phyloP scores from a whole-genome alignment of 2,329 filamentous ascomycete genomes.

The Cladosporium sp. region DNA sequence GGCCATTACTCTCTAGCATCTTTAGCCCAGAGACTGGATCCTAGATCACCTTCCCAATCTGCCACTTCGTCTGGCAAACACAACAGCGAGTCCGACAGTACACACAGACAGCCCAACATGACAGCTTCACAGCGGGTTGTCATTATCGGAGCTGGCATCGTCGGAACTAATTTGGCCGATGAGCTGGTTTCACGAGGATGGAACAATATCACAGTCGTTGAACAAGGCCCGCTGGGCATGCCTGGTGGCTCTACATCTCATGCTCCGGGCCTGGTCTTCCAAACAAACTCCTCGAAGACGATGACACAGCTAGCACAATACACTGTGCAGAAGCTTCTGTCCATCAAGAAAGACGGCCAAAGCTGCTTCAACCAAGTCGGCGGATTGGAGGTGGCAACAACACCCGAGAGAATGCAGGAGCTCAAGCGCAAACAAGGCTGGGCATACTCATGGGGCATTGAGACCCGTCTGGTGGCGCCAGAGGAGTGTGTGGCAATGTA shows the following conservation, averaged over 20 bases:
- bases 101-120: not conserved
- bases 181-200: constrained; percentile 61
- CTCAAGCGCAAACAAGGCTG: constrained; percentile 61
- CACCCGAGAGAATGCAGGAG: constrained; percentile 54
- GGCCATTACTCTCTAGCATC: not conserved
- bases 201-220: constrained; percentile 60
- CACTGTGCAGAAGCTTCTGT: constrained; percentile 57
- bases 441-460: constrained; percentile 58
- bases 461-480: constrained; percentile 48
- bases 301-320: constrained; percentile 59
- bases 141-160: constrained; percentile 61
- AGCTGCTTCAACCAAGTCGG: constrained; percentile 61
- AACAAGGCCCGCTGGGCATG: constrained; percentile 60
- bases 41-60: not conserved
- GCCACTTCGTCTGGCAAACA: not conserved
- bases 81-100: not conserved
- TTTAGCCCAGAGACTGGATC: not conserved
- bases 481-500: constrained; percentile 54
- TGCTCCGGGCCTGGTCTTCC: constrained; percentile 61
- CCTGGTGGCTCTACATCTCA: constrained; percentile 64
- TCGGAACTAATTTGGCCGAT: constrained; percentile 61
- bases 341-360: constrained; percentile 46
- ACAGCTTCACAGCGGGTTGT: constrained; percentile 38
- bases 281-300: constrained; percentile 56
- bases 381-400: constrained; percentile 60